These are phyloP conservation scores for Candida pseudoviswanathii DNA, from an alignment of 1,139 yeast species.

Conservation along the genomic window DNA sequence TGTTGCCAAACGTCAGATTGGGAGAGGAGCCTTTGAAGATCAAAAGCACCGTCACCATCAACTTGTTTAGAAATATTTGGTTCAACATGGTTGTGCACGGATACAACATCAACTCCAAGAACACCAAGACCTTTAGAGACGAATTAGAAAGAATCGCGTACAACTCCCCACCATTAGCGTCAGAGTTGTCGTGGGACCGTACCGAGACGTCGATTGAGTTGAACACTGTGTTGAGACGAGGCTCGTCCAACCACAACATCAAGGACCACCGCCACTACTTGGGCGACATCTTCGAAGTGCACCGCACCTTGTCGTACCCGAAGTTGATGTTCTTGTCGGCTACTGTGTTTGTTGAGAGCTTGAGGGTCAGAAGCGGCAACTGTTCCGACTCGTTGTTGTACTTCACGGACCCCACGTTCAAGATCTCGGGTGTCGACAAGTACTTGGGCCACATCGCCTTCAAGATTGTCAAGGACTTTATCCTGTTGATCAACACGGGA, in stretches of 20 bases:
- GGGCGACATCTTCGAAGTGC: constrained; percentile 52
- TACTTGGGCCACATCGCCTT: constrained; percentile 67
- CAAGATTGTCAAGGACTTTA: constrained; percentile 61
- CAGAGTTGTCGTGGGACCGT: constrained; percentile 81
- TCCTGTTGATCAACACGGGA: constrained; percentile 46
- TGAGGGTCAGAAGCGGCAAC: constrained; percentile 79
- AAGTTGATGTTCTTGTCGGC: constrained; percentile 90
- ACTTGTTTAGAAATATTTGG: constrained; percentile 87
- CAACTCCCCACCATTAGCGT: constrained; percentile 89
- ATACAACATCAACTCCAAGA: constrained; percentile 61
- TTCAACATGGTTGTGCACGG: constrained; percentile 94
- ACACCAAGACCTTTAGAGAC: constrained; percentile 46
- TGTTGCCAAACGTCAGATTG: constrained; percentile 61
- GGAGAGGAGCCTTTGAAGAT: constrained; percentile 40
- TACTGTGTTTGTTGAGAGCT: constrained; percentile 72
- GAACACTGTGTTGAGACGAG: constrained; percentile 87
- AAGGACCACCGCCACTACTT: constrained; percentile 70
- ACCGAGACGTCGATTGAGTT: constrained; percentile 91
- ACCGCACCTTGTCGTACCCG: constrained; percentile 66
- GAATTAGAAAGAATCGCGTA: constrained; percentile 76
- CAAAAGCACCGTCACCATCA: constrained; percentile 47
- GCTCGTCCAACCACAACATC: constrained; percentile 81
- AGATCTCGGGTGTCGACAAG: constrained; percentile 70
- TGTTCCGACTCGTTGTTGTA: constrained; percentile 76
- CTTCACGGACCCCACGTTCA: constrained; percentile 83